A percentile compares a stretch with the other conserved stretches of the same genome.
Evolutionary conservation across 2,329 filamentous ascomycete species (phyloP).

Genomic region (Aspergillus vadensis): DNA sequence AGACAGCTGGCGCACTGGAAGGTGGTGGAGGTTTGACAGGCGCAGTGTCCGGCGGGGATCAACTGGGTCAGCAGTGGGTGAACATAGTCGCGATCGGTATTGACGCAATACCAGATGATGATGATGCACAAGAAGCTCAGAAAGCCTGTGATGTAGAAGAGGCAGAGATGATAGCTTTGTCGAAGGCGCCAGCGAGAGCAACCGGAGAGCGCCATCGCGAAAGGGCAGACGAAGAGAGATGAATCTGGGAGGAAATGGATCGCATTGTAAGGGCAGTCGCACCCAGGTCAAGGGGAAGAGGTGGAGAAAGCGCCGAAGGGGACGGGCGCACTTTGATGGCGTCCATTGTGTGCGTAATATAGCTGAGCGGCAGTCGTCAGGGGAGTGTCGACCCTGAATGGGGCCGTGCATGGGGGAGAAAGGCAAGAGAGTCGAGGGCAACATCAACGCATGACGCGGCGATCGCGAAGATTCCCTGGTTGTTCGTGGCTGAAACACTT

Average conservation of each 20-base stretch:
- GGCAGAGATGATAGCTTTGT: constrained; percentile 21
- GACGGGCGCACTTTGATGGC: background rate
- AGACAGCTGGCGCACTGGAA: constrained; percentile 43
- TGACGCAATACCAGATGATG: constrained; percentile 38
- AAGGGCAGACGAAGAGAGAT: constrained; percentile 3
- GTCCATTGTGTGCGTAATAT: background rate
- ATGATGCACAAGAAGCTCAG: constrained; percentile 23
- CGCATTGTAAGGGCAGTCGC: constrained; percentile 14
- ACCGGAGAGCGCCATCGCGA: constrained; percentile 26
- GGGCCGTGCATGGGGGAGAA: background rate
- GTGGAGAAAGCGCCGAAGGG: background rate
- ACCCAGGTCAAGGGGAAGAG: background rate
- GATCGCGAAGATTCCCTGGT: background rate
- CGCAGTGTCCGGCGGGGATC: constrained; percentile 43
- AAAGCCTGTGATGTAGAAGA: constrained; percentile 25
- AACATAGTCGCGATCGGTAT: constrained; percentile 40
- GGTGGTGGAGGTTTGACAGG: constrained; percentile 41
- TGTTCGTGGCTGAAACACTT: background rate
- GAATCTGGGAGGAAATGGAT: constrained; percentile 5
- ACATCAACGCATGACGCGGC: background rate
- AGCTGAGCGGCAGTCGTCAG: background rate
- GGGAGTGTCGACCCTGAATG: background rate
- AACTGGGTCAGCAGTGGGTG: constrained; percentile 41
- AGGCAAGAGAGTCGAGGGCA: background rate
- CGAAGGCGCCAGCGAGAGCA: constrained; percentile 26